Evolutionary conservation across 148 eudicot species (phyloP), one percentile per base, ranked within the genome.

Genomic region (Rhododendron simsii): DNA sequence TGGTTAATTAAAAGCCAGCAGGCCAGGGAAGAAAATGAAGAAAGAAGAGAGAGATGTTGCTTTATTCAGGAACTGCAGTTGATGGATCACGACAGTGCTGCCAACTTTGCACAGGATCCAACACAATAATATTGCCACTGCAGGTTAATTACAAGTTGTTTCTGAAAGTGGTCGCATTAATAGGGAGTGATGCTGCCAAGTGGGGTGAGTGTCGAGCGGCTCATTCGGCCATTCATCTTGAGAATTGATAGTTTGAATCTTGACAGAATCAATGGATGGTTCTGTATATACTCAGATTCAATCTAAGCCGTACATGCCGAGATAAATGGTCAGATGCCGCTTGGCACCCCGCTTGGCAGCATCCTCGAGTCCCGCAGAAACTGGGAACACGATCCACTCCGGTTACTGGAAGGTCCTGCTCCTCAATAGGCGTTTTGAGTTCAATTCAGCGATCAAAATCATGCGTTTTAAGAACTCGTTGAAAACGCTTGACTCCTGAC

Each of bases 41-140:
- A 30, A 3, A 13, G 76, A 1, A 30, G 30, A 71, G 76, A 71
- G 39, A 12, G 20, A 30, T 30, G 18, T 13, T 71, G 76, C 41
- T 71, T 71, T 71, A 71, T 71, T 30, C 18, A 30, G 37, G 41
- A 33, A 71, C 41, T 30, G 39, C 39, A 71, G 76, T 71, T 4
- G 39, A 12, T 14, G 76, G 21, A 13, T 71, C 1, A 30, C 71
- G 9, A 65, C 71, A 65, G 33, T 67, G 74, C 15, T 26, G 87
- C 81, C 89, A 75, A 88, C 79, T 74, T 88, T 81, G 85, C 85
- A 88, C 87, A 61, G 77, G 85, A 88, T 88, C 89, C 87, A 82
- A 85, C 79, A 74, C 79, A 57, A 45, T 47, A 44, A 55, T 30
- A n/a, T 37, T 33, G 48, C 16, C 26, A 69, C 44, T 67, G 44